phyloP scores from a whole-genome alignment of 805 yeast genomes.

The Zygoascus tannicola region DNA sequence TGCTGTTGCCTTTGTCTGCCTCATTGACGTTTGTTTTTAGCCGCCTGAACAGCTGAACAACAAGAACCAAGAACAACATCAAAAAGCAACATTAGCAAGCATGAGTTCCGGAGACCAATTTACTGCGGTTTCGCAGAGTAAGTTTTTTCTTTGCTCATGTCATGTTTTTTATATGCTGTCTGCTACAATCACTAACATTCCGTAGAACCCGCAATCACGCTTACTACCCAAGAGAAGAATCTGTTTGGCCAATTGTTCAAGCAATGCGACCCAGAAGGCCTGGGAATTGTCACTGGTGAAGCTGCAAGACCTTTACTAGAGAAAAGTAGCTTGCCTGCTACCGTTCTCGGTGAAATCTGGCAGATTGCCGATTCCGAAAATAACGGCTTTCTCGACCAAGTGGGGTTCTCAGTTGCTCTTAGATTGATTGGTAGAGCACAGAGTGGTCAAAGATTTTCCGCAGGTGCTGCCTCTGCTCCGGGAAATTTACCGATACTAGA shows the following conservation, averaged over 20 bases:
- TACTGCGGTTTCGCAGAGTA: too few relatives aligned
- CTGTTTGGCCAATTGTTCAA: conserved; percentile 68
- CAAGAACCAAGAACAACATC: too few relatives aligned
- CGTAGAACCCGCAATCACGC: conserved; percentile 12
- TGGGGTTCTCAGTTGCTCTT: conserved; percentile 77
- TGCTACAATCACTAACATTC: not conserved
- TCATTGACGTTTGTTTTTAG: too few relatives aligned
- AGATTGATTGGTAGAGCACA: conserved; percentile 86
- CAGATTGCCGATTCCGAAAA: conserved; percentile 84
- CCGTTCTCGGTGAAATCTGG: conserved; percentile 84
- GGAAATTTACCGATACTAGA: conserved; percentile 61
- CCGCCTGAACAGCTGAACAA: too few relatives aligned
- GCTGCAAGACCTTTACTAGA: conserved; percentile 76
- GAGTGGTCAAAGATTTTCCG: conserved; percentile 49
- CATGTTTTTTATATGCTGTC: not conserved
- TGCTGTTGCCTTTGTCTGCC: too few relatives aligned
- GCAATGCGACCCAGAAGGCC: conserved; percentile 64
- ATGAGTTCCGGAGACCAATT: too few relatives aligned
- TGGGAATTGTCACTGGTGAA: conserved; percentile 83
- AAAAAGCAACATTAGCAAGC: too few relatives aligned
- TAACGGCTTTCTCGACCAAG: conserved; percentile 71
- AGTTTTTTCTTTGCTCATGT: not conserved
- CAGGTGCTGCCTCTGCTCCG: conserved; percentile 42
- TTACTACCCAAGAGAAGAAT: conserved; percentile 68
- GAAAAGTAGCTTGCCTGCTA: conserved; percentile 72